A percentile compares a stretch with the other conserved stretches of the same genome.
These are phyloP conservation scores for Lagenaria siceraria DNA, from an alignment of 306 rosid genomes.

Conservation along the genomic window DNA sequence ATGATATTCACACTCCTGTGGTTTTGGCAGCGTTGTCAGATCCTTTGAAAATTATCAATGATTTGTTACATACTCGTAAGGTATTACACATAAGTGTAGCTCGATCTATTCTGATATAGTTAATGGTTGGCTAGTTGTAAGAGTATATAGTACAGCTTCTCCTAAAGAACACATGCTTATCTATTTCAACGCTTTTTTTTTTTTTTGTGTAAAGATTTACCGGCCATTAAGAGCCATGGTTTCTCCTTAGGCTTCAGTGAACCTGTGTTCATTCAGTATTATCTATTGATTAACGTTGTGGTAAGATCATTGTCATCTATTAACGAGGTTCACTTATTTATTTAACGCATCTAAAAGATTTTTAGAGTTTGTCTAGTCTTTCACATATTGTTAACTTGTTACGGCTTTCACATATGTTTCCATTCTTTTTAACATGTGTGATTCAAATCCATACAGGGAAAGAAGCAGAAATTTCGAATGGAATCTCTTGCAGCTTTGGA, in stretches of 20 bases:
- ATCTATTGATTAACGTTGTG: not conserved
- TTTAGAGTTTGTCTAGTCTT: not conserved
- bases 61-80: constrained; percentile 78
- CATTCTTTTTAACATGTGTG: constrained; percentile 3
- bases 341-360: not conserved
- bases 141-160: not conserved
- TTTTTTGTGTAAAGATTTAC: too few relatives aligned
- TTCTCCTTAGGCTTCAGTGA: not conserved
- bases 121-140: not conserved
- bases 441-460: constrained; percentile 45
- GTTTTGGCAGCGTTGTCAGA: constrained; percentile 77
- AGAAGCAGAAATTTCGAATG: constrained; percentile 50
- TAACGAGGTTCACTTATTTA: not conserved
- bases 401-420: not conserved
- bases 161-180: not conserved
- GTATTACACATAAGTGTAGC: constrained; percentile 16
- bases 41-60: constrained; percentile 75
- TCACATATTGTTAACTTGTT: not conserved
- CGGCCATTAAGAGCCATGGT: too few relatives aligned
- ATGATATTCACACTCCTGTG: constrained; percentile 83
- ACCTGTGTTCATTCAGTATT: not conserved
- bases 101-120: not conserved
- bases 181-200: too few relatives aligned
- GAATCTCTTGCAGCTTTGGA: constrained; percentile 74
- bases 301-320: not conserved